Evolutionary conservation across 2,329 filamentous ascomycete species (phyloP), one percentile per base, ranked within the genome.

Genomic region (Trichothecium roseum): DNA sequence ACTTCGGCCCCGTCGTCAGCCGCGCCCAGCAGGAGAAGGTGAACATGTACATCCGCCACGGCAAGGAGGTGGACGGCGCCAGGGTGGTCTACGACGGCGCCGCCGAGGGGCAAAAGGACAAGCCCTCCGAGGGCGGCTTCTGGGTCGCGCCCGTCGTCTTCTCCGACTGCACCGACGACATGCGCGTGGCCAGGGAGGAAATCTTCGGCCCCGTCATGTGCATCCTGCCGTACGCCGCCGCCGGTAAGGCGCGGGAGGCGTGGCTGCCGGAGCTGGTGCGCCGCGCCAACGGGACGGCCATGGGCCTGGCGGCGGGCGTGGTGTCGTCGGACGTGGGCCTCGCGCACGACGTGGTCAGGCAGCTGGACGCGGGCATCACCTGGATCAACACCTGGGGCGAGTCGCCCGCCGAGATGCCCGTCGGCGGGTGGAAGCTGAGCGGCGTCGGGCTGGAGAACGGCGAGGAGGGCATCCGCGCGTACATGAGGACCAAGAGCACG

Each of bases 331-430:
- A 93, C 45, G 57, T 94, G 35, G 81, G 84, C 46, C 53, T 70
- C 32, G 86, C 83, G 37, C 84, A 94, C 50, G 65, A 72, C 30
- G 72, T 89, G 1, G 68, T 89, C 29, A 69, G 72, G 17, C 69
- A 74, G 49, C 63, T 94, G 5, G 72, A 93, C 52, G 85, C 85
- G 0, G 86, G 86, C 24, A 94, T 94, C 50, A 93, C 84, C 1
- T 94, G 86, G 86, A 70, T 94, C 35, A 94, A 94, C 56, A 87
- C 84, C 0, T 94, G 87, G 87, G 86, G 87, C n/a, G 86, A 94
- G 63, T 81, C 74, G 33, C 86, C 86, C 0, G 84, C 87, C 1
- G 86, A 94, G 65, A 94, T 94, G 87, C 81, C 82, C 3, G 86
- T 94, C 0, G 86, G 86, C 8, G 86, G 86, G 1, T 94, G 86